phyloP scores from a whole-genome alignment of 345 rosid genomes.

The Jatropha curcas region DNA sequence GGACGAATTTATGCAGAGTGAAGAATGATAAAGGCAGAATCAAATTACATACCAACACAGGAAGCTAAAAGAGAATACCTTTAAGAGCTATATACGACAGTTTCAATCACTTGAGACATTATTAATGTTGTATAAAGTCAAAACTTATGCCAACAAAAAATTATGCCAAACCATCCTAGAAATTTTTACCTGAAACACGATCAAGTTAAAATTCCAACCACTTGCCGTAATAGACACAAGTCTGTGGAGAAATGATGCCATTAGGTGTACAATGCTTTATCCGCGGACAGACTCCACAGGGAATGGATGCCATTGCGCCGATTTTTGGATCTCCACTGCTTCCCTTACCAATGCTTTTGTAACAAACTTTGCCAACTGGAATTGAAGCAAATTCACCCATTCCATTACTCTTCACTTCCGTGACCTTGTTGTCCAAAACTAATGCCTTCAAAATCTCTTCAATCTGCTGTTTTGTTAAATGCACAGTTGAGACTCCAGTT shows the following conservation, averaged over 20 bases:
- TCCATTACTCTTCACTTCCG: constrained; percentile 68
- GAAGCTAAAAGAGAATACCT: too few species aligned
- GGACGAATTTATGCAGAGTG: neutral
- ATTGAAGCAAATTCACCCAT: constrained; percentile 49
- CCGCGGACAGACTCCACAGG: constrained; percentile 83
- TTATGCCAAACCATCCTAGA: neutral
- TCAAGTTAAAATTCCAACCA: constrained; percentile 68
- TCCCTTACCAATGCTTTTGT: constrained; percentile 34
- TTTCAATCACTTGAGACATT: neutral
- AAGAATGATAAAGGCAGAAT: neutral
- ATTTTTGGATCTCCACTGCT: constrained; percentile 33
- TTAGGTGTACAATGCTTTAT: constrained; percentile 60
- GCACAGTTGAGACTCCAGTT: constrained; percentile 31
- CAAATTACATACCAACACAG: neutral
- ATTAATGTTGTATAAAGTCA: neutral
- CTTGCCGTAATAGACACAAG: constrained; percentile 62
- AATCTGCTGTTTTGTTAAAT: constrained; percentile 41
- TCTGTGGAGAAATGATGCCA: constrained; percentile 61
- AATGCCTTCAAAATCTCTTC: constrained; percentile 62
- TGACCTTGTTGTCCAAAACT: constrained; percentile 62
- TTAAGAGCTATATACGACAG: neutral
- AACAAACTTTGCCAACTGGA: constrained; percentile 53
- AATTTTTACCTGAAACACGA: neutral
- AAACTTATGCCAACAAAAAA: neutral
- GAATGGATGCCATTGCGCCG: constrained; percentile 66